Percentiles rank a stretch among this genome's conserved stretches.
Conservation (phyloP, 2,329 filamentous ascomycete species). For the Coniella vitis region DNA sequence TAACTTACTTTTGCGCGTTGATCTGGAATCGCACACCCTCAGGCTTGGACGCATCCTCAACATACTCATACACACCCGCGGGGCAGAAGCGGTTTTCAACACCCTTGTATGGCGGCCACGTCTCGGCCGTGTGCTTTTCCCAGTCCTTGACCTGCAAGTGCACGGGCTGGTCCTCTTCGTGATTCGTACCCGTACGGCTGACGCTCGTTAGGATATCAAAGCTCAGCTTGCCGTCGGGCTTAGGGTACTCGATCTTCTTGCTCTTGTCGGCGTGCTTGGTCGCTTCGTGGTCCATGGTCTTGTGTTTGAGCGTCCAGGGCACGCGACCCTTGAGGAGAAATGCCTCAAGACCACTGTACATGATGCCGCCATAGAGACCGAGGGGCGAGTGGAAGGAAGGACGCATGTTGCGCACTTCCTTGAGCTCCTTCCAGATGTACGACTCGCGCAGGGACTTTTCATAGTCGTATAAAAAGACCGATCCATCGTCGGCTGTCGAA, state of each 20-base stretch:
- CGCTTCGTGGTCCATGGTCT: slow-evolving; percentile 65
- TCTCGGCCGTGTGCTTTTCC: slow-evolving; percentile 78
- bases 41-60: slow-evolving; percentile 83
- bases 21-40: slow-evolving; percentile 94
- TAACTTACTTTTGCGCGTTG: slow-evolving; percentile 87
- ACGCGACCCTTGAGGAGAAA: slow-evolving; percentile 77
- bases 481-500: slow-evolving; percentile 48
- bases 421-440: slow-evolving; percentile 87
- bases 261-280: slow-evolving; percentile 76
- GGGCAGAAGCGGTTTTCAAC: slow-evolving; percentile 96
- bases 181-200: slow-evolving; percentile 91
- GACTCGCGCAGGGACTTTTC: slow-evolving; percentile 82
- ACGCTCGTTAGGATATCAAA: slow-evolving; percentile 97
- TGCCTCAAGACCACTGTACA: slow-evolving; percentile 91
- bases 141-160: slow-evolving; percentile 93
- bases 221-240: slow-evolving; percentile 88
- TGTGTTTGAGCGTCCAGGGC: slow-evolving; percentile 91
- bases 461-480: slow-evolving; percentile 90
- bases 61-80: slow-evolving; percentile 95
- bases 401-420: slow-evolving; percentile 94
- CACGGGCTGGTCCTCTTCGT: slow-evolving; percentile 96
- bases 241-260: slow-evolving; percentile 90
- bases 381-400: slow-evolving; percentile 87
- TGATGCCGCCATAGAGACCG: slow-evolving; percentile 79
- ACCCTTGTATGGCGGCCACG: slow-evolving; percentile 84